Evolutionary conservation across 2,329 filamentous ascomycete genomes (phyloP), one percentile per base, ranked within the genome.

Genomic region (Nothophoma quercina): DNA sequence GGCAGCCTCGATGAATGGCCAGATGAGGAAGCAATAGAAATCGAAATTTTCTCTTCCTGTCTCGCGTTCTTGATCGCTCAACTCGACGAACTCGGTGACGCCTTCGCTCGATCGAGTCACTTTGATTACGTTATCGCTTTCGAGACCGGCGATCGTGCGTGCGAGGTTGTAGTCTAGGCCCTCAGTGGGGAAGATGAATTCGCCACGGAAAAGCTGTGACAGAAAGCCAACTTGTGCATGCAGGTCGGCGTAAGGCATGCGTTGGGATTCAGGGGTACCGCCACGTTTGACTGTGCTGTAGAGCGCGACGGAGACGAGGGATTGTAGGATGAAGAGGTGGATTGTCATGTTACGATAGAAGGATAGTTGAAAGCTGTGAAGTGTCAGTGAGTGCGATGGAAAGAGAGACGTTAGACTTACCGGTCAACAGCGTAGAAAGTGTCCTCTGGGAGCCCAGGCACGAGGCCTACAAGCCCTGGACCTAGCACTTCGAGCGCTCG

Each of bases 281-380:
- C 95, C 95, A 57, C 87, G 86, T 75, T 99, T 99, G 47, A 98
- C 89, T 35, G 86, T 85, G 0, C 88, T 95, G 73, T 99, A 99
- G 81, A 99, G 88, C 22, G 90, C 90, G 4, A 88, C 91, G 56
- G 91, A 95, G 18, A 98, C 91, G 4, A 99, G 81, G 0, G 93
- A 90, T 71, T 98, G 93, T 2, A 91, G 89, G 51, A 99, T 95
- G 74, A 99, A 99, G 5, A 99, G 83, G 71, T 99, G 95, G 56
- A 99, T 99, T 0, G 93, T 97, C 95, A 98, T 98, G 75, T 99
- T 99, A 44, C 95, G 88, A 77, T 99, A 99, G 75, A 99, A 99
- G 0, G 92, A 96, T 8, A 99, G 83, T 71, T 99, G 95, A 79
- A 99, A 99, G 45, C 79, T 76, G 57, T n/a, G 4, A n/a, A 3